Evolutionary conservation across 2,329 filamentous ascomycete genomes (phyloP), one percentile per base, ranked within the genome.

Genomic region (Penicillium decumbens): DNA sequence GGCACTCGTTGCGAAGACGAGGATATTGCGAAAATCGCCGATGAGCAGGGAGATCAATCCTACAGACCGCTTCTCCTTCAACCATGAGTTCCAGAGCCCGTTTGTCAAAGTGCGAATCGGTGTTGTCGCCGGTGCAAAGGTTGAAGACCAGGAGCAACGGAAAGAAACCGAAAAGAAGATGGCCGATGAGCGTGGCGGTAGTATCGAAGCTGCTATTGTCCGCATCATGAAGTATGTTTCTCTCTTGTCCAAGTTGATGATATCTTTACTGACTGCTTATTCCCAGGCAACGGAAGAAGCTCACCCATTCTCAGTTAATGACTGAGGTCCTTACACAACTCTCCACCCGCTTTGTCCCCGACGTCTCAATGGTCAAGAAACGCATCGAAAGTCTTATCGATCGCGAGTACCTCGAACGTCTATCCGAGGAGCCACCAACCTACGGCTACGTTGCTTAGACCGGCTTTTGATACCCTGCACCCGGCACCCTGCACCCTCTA

Each of bases 51-150:
- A 84, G 2, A 79, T 95, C 53, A 91, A 88, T 60, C 71, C 82
- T 0, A 82, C 82, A 0, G 92, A 97, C 68, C 79, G 73, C 24
- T 97, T 97, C 68, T 79, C 74, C 7, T 95, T 91, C 76, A 96
- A 97, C 65, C 75, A 84, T 28, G 77, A 82, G 12, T 97, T 95
- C 71, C 77, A 82, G 41, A 91, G 88, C 72, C 90, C 89, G 65
- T 84, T 87, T 43, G 80, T 93, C 63, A 89, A 88, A 68, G 89
- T 96, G 72, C 95, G 95, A 69, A 88, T 93, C 18, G 89, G 89
- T 20, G 86, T 93, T 4, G 87, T 95, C 58, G 87, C 78, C 44
- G 72, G 82, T 43, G 82, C 15, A 95, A 89, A 89, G 71, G 87
- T 95, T 0, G 92, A 97, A 71, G 89, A 82, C 45, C 75, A 79